Evolutionary conservation across 2,329 filamentous ascomycete species (phyloP), one percentile per base, ranked within the genome.

Genomic region (Colletotrichum melonis): DNA sequence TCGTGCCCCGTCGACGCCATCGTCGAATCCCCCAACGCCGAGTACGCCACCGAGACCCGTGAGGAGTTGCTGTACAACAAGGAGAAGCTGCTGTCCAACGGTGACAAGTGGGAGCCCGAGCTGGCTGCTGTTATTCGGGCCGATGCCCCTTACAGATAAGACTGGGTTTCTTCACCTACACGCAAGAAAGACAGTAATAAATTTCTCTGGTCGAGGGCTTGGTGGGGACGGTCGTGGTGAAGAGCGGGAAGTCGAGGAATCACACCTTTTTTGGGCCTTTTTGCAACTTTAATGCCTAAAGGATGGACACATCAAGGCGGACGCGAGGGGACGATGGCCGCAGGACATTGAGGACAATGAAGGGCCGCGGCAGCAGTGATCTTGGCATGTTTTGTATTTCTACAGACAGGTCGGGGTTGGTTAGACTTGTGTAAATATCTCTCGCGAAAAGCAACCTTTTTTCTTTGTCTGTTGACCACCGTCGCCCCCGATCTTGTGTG

Each of bases 11-110:
- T 99, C 68, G 97, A 99, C 86, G 97, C 97, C 73, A 99, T 90
- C 77, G 89, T 91, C 69, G 89, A 91, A 83, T 89, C 87, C 62
- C 89, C 89, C 77, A 91, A 91, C 78, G 88, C 89, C 78, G 89
- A 91, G 81, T 91, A 91, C 78, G 86, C 89, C 55, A 91, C 89
- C 52, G 89, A 91, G 86, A 91, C 89, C 76, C 92, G 96, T 82
- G 96, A 99, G 85, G 96, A 98, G 88, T 86, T 98, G 79, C 85
- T 98, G 79, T 98, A 98, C 89, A 98, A 98, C 88, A 98, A 98
- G 90, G 93, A 97, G 88, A 97, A 97, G 86, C 86, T 97, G 76
- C 85, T 98, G 76, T 87, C 94, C 77, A 97, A 97, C 81, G 94
- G 95, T 80, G 95, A 97, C 87, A 96, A 95, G 86, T 99, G 97